Percentiles rank a stretch among this genome's conserved stretches.
phyloP scores from a whole-genome alignment of 306 rosid species.

The Notholithocarpus densiflorus region DNA sequence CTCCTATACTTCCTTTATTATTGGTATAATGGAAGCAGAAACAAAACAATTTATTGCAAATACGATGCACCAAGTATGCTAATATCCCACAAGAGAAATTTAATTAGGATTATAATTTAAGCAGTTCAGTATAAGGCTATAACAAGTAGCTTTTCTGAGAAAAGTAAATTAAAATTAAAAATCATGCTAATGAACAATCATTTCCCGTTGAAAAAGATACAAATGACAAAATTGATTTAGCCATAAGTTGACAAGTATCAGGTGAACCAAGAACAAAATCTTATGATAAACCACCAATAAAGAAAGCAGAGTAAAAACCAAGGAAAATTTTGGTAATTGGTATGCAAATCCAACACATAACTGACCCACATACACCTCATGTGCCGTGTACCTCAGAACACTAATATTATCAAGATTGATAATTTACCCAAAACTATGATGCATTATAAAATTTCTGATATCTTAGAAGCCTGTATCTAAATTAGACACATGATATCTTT shows the following conservation, averaged over 20 bases:
- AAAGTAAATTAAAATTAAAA: not conserved
- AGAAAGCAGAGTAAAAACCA: not conserved
- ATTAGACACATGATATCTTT: not conserved
- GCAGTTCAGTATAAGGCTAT: not conserved
- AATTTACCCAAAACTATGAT: not conserved
- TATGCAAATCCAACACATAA: not conserved
- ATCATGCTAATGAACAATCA: not conserved
- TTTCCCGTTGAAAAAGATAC: not conserved
- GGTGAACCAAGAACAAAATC: not conserved
- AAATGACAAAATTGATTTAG: not conserved
- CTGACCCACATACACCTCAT: not conserved
- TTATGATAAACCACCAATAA: not conserved
- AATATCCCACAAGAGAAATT: not conserved
- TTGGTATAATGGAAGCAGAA: not conserved
- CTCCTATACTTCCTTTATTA: not conserved
- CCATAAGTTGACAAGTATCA: not conserved
- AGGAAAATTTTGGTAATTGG: not conserved
- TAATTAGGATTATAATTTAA: too few relatives aligned
- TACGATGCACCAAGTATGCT: too few relatives aligned
- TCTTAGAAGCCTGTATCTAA: not conserved
- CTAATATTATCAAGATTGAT: not conserved
- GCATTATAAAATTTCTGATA: not conserved
- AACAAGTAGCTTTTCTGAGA: not conserved
- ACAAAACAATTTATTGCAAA: too few relatives aligned
- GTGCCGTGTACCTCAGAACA: not conserved